A percentile compares a stretch with the other conserved stretches of the same genome.
Evolutionary conservation across 768 basidiomycete species (phyloP).

Genomic region (Phanerochaete sordida): DNA sequence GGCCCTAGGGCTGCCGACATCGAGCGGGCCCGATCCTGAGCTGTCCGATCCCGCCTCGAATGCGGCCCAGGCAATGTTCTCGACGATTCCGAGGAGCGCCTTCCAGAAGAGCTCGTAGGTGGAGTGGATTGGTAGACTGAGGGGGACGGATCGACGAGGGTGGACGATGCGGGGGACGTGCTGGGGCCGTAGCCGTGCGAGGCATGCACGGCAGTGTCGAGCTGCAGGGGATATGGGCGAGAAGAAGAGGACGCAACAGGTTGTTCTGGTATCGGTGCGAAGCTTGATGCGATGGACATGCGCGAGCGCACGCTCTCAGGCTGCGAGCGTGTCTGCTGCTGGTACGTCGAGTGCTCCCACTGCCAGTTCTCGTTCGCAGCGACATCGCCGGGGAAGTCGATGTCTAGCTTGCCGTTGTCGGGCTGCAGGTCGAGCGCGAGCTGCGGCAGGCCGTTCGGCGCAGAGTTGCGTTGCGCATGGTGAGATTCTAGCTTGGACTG

Average conservation of each 20-base stretch:
- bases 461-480: conserved; percentile 20
- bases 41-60: conserved; percentile 52
- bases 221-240: conserved; percentile 51
- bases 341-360: conserved; percentile 58
- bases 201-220: conserved; percentile 39
- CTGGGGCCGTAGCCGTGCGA: conserved; percentile 10
- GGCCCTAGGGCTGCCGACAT: conserved; percentile 59
- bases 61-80: conserved; percentile 53
- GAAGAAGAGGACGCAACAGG: conserved; percentile 23
- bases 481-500: conserved; percentile 27
- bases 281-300: conserved; percentile 19
- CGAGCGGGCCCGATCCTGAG: conserved; percentile 73
- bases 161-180: conserved; percentile 36
- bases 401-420: conserved; percentile 53
- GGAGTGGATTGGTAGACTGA: conserved; percentile 11
- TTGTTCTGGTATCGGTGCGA: conserved; percentile 15
- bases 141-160: conserved; percentile 32
- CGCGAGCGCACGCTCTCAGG: conserved; percentile 23
- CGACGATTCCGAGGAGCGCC: conserved; percentile 71
- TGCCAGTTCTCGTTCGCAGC: conserved; percentile 35
- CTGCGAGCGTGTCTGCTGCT: conserved; percentile 19
- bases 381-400: conserved; percentile 47
- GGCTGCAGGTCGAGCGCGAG: conserved; percentile 45
- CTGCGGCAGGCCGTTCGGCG: conserved; percentile 31
- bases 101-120: conserved; percentile 18